Percentiles rank a stretch among this genome's conserved stretches.
These are phyloP conservation scores for Boletus pseudo-olivaceus DNA, from an alignment of 768 basidiomycete genomes.

Conservation along the genomic window DNA sequence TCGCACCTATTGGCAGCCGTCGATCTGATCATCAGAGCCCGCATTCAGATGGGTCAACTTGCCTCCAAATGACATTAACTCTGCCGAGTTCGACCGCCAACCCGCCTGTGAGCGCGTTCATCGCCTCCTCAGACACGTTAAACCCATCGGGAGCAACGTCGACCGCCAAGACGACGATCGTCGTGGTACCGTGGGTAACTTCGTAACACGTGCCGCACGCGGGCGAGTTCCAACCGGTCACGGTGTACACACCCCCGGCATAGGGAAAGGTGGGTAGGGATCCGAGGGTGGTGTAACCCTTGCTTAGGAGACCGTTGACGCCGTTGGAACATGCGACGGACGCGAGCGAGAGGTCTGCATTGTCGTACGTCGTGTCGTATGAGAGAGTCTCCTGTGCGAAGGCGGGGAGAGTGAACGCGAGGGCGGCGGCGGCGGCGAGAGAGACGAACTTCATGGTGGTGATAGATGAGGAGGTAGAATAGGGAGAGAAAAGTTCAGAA, in stretches of 20 bases:
- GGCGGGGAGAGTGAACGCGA: conserved; percentile 17
- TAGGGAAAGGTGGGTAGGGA: conserved; percentile 31
- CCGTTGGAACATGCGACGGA: conserved; percentile 34
- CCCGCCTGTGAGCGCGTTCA: conserved; percentile 50
- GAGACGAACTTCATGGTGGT: conserved; percentile 27
- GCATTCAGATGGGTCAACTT: conserved; percentile 47
- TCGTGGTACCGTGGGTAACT: conserved; percentile 22
- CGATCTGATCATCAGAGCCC: conserved; percentile 26
- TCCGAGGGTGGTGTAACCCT: conserved; percentile 33
- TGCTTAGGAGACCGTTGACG: conserved; percentile 28
- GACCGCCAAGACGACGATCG: conserved; percentile 27
- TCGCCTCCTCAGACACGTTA: conserved; percentile 49
- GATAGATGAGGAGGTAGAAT: not conserved
- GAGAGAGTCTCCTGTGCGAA: conserved; percentile 20
- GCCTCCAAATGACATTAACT: conserved; percentile 40
- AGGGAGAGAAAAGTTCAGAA: not conserved
- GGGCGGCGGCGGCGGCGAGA: not conserved
- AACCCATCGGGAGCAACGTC: conserved; percentile 36
- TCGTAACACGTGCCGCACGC: conserved; percentile 33
- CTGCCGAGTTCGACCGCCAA: conserved; percentile 47
- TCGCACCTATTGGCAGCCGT: not conserved
- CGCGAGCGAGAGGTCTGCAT: conserved; percentile 14
- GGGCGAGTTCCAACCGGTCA: conserved; percentile 29
- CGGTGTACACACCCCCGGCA: conserved; percentile 34
- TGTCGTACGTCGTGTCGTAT: conserved; percentile 33